phyloP scores from a whole-genome alignment of 2,329 filamentous ascomycete genomes.

The Alternaria solani region DNA sequence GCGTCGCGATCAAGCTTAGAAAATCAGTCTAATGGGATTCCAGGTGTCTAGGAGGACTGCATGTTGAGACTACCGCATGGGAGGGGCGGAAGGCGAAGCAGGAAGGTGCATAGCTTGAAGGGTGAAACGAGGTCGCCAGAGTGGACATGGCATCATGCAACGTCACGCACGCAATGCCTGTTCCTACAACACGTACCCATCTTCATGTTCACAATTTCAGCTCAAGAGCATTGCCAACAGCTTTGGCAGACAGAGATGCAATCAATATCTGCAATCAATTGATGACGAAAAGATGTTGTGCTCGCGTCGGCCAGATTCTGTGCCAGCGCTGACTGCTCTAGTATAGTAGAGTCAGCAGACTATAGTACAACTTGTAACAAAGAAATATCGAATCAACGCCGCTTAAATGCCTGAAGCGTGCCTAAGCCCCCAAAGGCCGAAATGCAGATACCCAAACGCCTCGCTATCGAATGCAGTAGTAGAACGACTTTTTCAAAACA shows the following conservation, averaged over 20 bases:
- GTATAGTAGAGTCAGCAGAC: neutral
- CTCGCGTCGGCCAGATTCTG: neutral
- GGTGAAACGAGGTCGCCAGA: neutral
- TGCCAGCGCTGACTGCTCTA: neutral
- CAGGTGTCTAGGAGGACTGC: constrained; percentile 63
- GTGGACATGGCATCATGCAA: neutral
- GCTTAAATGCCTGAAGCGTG: constrained; percentile 29
- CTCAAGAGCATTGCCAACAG: neutral
- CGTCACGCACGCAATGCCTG: neutral
- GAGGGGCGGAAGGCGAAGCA: constrained; percentile 56
- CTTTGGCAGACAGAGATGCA: neutral
- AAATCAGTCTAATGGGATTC: neutral
- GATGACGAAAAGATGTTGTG: constrained; percentile 3
- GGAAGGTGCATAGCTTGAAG: constrained; percentile 4
- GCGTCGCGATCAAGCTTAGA: constrained; percentile 6
- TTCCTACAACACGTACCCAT: neutral
- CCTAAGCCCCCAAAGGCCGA: constrained; percentile 22
- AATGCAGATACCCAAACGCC: constrained; percentile 48
- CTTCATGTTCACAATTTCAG: neutral
- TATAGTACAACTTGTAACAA: constrained; percentile 29
- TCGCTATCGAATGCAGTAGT: constrained; percentile 47
- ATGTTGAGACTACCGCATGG: constrained; percentile 69
- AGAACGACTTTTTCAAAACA: constrained; percentile 14
- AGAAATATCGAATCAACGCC: constrained; percentile 24
- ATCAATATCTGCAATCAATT: constrained; percentile 8